Evolutionary conservation across 371 early-diverging fungal species (phyloP).

Genomic region (Smittium culicis): DNA sequence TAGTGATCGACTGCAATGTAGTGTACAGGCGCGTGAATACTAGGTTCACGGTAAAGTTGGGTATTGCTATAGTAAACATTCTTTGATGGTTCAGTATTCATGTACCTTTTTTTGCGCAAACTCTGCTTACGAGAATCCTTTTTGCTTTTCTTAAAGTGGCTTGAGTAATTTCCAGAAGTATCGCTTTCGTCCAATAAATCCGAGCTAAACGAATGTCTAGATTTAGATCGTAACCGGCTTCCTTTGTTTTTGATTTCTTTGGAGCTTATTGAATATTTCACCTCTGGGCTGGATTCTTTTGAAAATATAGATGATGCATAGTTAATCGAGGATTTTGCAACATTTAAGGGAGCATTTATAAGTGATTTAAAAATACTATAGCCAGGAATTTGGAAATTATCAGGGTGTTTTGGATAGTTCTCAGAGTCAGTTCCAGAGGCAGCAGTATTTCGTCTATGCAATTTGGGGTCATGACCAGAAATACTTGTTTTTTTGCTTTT

Average conservation of each 20-base stretch:
- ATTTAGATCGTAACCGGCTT: background rate
- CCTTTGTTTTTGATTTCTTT: background rate
- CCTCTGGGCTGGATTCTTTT: background rate
- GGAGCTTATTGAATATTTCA: background rate
- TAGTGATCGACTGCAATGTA: conserved; percentile 70
- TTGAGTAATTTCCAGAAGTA: background rate
- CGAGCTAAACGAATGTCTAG: too few relatives aligned
- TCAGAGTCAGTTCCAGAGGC: background rate
- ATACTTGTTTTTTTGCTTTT: too few relatives aligned
- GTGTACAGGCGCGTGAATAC: conserved; percentile 61
- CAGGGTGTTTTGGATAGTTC: background rate
- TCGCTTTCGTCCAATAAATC: background rate
- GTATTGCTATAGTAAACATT: background rate
- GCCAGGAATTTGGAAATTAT: background rate
- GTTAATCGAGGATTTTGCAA: background rate
- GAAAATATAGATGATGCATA: background rate
- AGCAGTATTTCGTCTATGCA: background rate
- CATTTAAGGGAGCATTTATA: background rate
- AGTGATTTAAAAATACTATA: background rate
- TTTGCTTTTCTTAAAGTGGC: background rate
- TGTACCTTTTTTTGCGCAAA: background rate
- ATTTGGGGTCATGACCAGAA: background rate
- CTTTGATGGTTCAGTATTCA: background rate
- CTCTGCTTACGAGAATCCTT: background rate
- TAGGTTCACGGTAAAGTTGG: conserved; percentile 34